These are phyloP conservation scores for Ceratopteris richardii DNA, from an alignment of 75 land plant genomes.

Conservation along the genomic window DNA sequence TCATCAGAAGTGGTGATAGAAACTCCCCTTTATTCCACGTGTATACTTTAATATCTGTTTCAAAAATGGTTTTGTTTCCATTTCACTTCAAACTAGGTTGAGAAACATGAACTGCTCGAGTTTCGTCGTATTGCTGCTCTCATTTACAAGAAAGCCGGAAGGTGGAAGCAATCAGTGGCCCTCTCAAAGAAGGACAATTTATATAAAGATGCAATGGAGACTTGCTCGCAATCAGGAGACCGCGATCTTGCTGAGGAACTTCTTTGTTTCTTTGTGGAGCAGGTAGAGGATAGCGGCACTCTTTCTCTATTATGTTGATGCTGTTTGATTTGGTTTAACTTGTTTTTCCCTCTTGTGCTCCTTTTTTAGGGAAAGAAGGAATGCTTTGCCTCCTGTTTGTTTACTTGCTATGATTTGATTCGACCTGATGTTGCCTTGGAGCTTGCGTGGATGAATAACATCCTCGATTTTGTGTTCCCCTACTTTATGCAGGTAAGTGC, in stretches of 20 bases:
- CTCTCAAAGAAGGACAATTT: slow-evolving; percentile 94
- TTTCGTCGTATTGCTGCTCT: slow-evolving; percentile 92
- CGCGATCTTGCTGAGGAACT: slow-evolving; percentile 96
- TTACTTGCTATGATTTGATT: slow-evolving; percentile 91
- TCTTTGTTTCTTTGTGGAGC: slow-evolving; percentile 87
- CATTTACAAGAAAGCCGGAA: slow-evolving; percentile 94
- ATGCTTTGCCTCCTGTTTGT: slow-evolving; percentile 95
- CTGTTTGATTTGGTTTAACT: no score
- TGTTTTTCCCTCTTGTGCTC: neutral
- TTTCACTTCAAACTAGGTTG: slow-evolving; percentile 61
- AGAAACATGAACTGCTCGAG: slow-evolving; percentile 97
- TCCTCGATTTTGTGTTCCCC: slow-evolving; percentile 94
- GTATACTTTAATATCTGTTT: no score
- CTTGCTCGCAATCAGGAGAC: slow-evolving; percentile 88
- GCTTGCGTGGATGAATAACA: slow-evolving; percentile 94
- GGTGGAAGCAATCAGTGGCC: slow-evolving; percentile 97
- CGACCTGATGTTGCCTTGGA: slow-evolving; percentile 92
- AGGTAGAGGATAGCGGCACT: slow-evolving; percentile 36
- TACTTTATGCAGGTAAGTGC: slow-evolving; percentile 74
- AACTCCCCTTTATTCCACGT: no score
- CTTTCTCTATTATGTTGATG: no score
- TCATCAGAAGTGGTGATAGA: no score
- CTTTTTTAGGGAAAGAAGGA: slow-evolving; percentile 87
- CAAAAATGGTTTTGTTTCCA: no score
- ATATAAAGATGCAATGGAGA: slow-evolving; percentile 99